A percentile compares a stretch with the other conserved stretches of the same genome.
These are phyloP conservation scores for Suhomyces faveliae DNA, from an alignment of 805 yeast genomes.

Conservation along the genomic window DNA sequence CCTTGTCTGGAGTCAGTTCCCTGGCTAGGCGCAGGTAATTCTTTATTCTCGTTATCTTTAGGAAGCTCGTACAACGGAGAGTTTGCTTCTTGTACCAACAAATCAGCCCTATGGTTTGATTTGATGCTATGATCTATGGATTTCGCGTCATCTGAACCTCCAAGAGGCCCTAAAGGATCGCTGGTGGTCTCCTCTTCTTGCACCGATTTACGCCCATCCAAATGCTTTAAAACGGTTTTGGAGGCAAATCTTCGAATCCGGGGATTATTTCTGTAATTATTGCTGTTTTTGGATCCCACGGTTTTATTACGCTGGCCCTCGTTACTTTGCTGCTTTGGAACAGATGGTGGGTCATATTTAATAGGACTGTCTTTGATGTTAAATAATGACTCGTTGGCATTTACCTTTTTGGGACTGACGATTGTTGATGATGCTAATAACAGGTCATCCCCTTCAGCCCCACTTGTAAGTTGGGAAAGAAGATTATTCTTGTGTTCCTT, in stretches of 20 bases:
- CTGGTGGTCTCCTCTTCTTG: constrained; percentile 3
- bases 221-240: constrained; percentile 29
- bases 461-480: constrained; percentile 44
- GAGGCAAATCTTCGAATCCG: constrained; percentile 31
- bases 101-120: constrained; percentile 26
- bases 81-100: constrained; percentile 45
- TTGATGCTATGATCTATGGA: constrained; percentile 20
- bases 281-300: constrained; percentile 18
- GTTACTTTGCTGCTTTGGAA: background rate
- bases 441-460: constrained; percentile 19
- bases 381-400: constrained; percentile 30
- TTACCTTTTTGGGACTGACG: constrained; percentile 15
- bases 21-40: background rate
- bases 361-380: constrained; percentile 33
- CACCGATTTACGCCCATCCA: constrained; percentile 13
- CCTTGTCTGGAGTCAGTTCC: constrained; percentile 9
- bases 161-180: constrained; percentile 31
- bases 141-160: constrained; percentile 13
- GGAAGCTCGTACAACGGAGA: constrained; percentile 53
- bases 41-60: constrained; percentile 8
- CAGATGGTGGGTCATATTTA: constrained; percentile 11
- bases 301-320: background rate
- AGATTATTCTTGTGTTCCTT: constrained; percentile 31
- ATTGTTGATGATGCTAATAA: constrained; percentile 4
- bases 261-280: constrained; percentile 29